These are phyloP conservation scores for Haplosporangium gracile DNA, from an alignment of 192 early-diverging fungal species.

Conservation along the genomic window DNA sequence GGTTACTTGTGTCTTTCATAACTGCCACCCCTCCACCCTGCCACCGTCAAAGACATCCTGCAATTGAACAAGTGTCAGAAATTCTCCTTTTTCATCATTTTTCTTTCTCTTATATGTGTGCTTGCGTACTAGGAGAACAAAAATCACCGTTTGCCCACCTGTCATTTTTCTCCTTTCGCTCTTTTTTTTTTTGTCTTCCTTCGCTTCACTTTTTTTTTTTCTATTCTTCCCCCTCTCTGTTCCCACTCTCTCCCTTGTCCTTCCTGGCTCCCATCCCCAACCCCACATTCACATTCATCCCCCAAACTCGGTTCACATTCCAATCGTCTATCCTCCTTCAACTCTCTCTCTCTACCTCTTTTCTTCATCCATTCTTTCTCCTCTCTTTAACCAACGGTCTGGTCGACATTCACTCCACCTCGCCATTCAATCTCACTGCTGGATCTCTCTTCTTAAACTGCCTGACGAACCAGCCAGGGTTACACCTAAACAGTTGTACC, in stretches of 20 bases:
- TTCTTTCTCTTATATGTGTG: not conserved
- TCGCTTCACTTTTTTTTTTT: not conserved
- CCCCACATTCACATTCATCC: conserved; percentile 10
- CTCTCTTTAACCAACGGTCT: not conserved
- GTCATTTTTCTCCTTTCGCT: not conserved
- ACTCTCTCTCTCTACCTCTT: not conserved
- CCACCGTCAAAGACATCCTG: not conserved
- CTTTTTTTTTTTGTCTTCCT: not conserved
- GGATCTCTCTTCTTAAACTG: not conserved
- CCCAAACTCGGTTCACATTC: conserved; percentile 3
- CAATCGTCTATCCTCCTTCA: not conserved
- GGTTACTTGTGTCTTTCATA: not conserved
- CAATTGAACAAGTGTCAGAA: not conserved
- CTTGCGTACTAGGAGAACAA: not conserved
- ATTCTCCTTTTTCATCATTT: not conserved
- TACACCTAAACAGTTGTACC: not conserved
- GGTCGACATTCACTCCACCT: conserved; percentile 2
- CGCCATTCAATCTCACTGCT: not conserved
- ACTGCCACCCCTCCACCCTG: not conserved
- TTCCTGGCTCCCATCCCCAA: conserved; percentile 1
- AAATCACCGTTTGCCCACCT: conserved; percentile 6
- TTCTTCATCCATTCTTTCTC: not conserved
- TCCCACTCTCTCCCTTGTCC: conserved; percentile 14
- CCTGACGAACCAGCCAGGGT: not conserved
- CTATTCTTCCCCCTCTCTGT: not conserved